Conservation (phyloP, 2,329 filamentous ascomycete genomes). For the Grosmannia serpens region DNA sequence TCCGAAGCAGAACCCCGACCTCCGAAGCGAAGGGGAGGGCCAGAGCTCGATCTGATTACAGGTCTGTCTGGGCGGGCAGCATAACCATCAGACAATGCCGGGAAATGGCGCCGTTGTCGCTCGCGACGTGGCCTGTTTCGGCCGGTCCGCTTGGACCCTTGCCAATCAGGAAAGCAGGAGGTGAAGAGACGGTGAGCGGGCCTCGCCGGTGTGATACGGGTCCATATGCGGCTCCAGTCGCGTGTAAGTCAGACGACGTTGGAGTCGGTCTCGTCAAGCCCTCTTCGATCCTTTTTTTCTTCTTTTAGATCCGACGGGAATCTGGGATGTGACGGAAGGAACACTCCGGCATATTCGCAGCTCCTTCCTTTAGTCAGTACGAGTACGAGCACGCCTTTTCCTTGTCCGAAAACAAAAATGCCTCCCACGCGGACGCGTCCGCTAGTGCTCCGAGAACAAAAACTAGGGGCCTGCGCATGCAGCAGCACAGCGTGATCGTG, state of each 20-base stretch:
- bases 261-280: too few relatives aligned
- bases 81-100: not conserved
- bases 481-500: too few relatives aligned
- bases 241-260: not conserved
- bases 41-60: not conserved
- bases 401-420: too few relatives aligned
- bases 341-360: not conserved
- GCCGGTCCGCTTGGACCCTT: constrained; percentile 4
- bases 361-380: not conserved
- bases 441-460: not conserved
- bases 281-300: too few relatives aligned
- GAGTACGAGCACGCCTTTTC: not conserved
- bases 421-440: too few relatives aligned
- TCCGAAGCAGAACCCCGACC: too few relatives aligned
- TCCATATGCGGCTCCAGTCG: not conserved
- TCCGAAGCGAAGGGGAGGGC: too few relatives aligned
- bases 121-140: constrained; percentile 6
- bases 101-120: not conserved
- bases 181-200: not conserved
- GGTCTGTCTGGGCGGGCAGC: not conserved
- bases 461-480: too few relatives aligned
- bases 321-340: too few relatives aligned
- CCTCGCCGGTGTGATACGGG: not conserved
- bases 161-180: not conserved
- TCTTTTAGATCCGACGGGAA: too few relatives aligned